These are phyloP conservation scores for Fusarium sp. DNA, from an alignment of 2,329 filamentous ascomycete species.

Conservation along the genomic window DNA sequence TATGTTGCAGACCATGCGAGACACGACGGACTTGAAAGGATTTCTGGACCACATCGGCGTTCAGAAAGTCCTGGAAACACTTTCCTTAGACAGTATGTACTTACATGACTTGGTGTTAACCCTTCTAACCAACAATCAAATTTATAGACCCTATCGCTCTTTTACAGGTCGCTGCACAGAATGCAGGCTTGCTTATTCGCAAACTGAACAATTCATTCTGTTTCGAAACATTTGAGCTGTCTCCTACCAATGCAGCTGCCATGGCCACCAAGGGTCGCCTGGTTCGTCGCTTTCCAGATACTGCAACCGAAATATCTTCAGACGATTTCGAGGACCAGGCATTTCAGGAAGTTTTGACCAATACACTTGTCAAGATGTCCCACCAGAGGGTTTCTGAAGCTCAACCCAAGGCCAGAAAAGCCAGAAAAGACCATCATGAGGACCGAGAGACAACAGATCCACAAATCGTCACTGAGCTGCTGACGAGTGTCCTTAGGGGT, in stretches of 20 bases:
- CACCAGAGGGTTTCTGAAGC: slow-evolving; percentile 38
- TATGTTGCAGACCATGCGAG: slow-evolving; percentile 24
- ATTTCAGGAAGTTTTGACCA: slow-evolving; percentile 39
- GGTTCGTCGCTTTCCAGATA: slow-evolving; percentile 22
- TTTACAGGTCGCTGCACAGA: slow-evolving; percentile 26
- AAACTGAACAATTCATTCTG: background rate
- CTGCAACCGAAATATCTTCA: background rate
- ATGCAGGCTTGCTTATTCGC: slow-evolving; percentile 25
- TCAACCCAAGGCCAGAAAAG: slow-evolving; percentile 50
- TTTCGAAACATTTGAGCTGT: slow-evolving; percentile 34
- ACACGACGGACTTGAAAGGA: background rate
- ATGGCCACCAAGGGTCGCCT: slow-evolving; percentile 18
- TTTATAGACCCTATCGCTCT: background rate
- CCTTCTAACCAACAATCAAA: background rate
- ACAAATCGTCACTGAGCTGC: slow-evolving; percentile 62
- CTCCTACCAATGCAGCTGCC: slow-evolving; percentile 14
- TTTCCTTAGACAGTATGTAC: slow-evolving; percentile 1
- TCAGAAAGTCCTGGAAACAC: background rate
- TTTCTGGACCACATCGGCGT: background rate
- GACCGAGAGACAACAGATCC: slow-evolving; percentile 61
- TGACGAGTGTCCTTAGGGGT: slow-evolving; percentile 53
- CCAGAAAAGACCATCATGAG: slow-evolving; percentile 51
- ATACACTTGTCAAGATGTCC: slow-evolving; percentile 48
- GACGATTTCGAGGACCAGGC: background rate
- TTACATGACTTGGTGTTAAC: background rate